phyloP scores from a whole-genome alignment of 495 filamentous ascomycete genomes.

The Aspergillus coremiiformis region DNA sequence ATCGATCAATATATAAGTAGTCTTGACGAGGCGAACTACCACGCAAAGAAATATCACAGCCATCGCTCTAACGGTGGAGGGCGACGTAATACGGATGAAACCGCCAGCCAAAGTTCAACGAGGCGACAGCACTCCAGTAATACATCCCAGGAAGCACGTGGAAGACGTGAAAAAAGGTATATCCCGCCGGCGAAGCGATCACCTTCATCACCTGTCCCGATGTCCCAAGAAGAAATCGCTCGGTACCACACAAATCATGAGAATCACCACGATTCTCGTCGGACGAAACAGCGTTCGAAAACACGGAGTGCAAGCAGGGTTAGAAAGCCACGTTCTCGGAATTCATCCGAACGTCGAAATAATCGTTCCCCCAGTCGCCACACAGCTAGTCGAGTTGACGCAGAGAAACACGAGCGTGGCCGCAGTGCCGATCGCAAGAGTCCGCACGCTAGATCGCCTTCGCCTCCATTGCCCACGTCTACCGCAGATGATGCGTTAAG shows the following conservation, averaged over 20 bases:
- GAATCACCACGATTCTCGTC: conserved; percentile 33
- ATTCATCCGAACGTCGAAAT: conserved; percentile 22
- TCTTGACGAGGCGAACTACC: conserved; percentile 65
- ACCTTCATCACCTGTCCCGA: conserved; percentile 81
- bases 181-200: conserved; percentile 80
- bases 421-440: conserved; percentile 51
- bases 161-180: conserved; percentile 55
- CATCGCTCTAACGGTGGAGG: conserved; percentile 53
- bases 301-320: conserved; percentile 33
- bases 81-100: conserved; percentile 42
- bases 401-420: conserved; percentile 38
- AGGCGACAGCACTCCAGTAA: conserved; percentile 47
- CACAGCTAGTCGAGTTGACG: conserved; percentile 41
- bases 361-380: conserved; percentile 38
- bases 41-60: conserved; percentile 47
- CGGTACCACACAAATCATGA: conserved; percentile 43
- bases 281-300: conserved; percentile 37
- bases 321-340: conserved; percentile 30
- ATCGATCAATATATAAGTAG: conserved; percentile 85
- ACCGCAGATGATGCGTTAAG: conserved; percentile 52
- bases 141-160: conserved; percentile 61
- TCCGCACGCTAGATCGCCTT: conserved; percentile 63
- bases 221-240: conserved; percentile 79
- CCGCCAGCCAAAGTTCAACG: conserved; percentile 37
- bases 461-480: conserved; percentile 69